phyloP scores from a whole-genome alignment of 495 filamentous ascomycete species.

The Penicillium paradoxum region DNA sequence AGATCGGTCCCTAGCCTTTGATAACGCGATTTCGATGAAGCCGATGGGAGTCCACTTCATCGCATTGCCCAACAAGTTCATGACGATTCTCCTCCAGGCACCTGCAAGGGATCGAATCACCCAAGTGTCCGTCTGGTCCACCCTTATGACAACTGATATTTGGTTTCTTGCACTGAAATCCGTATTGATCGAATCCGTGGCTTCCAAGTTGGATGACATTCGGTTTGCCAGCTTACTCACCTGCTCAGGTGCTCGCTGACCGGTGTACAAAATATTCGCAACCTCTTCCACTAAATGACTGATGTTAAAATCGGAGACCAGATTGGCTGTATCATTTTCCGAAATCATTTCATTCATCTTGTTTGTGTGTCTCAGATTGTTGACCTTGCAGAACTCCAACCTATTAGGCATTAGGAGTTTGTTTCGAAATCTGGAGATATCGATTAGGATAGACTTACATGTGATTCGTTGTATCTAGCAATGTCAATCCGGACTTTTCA shows the following conservation, averaged over 20 bases:
- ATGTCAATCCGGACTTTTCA: conserved; percentile 58
- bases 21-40: conserved; percentile 53
- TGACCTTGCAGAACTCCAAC: conserved; percentile 60
- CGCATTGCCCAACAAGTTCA: conserved; percentile 70
- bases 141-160: conserved; percentile 51
- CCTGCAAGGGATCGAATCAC: conserved; percentile 55
- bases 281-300: conserved; percentile 54
- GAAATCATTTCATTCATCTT: not conserved
- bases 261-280: conserved; percentile 53
- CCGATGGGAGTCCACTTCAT: conserved; percentile 62
- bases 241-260: conserved; percentile 21
- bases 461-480: conserved; percentile 68
- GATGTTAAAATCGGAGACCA: conserved; percentile 39
- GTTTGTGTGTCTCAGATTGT: conserved; percentile 22
- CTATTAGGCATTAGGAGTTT: conserved; percentile 5
- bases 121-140: conserved; percentile 48
- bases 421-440: conserved; percentile 35
- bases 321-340: conserved; percentile 9
- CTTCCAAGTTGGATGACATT: not conserved
- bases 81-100: conserved; percentile 59
- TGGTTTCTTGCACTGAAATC: conserved; percentile 8
- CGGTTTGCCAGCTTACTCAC: not conserved
- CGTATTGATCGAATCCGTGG: not conserved
- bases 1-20: conserved; percentile 24
- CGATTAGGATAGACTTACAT: conserved; percentile 33